Evolutionary conservation across 768 basidiomycete species (phyloP).

Genomic region (Lentinus tigrinus): DNA sequence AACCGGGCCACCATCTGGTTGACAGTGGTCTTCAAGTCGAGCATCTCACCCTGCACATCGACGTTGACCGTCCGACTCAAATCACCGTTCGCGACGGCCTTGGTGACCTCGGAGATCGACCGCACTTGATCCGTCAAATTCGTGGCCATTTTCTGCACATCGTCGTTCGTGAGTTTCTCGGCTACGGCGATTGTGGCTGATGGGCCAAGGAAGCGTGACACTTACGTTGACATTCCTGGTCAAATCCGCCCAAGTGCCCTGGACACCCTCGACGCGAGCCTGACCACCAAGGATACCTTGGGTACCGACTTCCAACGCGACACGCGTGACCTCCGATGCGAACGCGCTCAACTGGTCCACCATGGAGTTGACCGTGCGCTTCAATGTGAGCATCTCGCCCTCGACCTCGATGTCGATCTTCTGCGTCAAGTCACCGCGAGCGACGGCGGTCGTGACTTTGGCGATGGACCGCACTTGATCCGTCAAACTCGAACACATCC

Average conservation of each 20-base stretch:
- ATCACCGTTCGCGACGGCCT: conserved; percentile 80
- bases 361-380: conserved; percentile 90
- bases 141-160: conserved; percentile 75
- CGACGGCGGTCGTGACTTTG: conserved; percentile 85
- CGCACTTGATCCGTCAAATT: conserved; percentile 87
- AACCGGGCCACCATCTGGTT: conserved; percentile 78
- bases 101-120: conserved; percentile 85
- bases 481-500: conserved; percentile 79
- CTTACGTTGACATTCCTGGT: conserved; percentile 87
- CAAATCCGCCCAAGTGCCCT: conserved; percentile 91
- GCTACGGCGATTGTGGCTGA: not conserved
- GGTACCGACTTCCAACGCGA: conserved; percentile 88
- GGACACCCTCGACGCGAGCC: conserved; percentile 85
- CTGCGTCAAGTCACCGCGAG: conserved; percentile 86
- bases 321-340: conserved; percentile 77
- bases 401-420: conserved; percentile 91
- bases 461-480: conserved; percentile 84
- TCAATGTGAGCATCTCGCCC: conserved; percentile 84
- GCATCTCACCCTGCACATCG: conserved; percentile 93
- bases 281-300: conserved; percentile 90
- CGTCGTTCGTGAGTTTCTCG: not conserved
- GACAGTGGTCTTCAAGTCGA: conserved; percentile 78
- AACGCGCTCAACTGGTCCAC: conserved; percentile 88
- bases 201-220: conserved; percentile 10
- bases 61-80: conserved; percentile 83